Percentiles rank a stretch among this genome's conserved stretches.
These are phyloP conservation scores for Phtheirospermum japonicum DNA, from an alignment of 257 asterid genomes.

Conservation along the genomic window DNA sequence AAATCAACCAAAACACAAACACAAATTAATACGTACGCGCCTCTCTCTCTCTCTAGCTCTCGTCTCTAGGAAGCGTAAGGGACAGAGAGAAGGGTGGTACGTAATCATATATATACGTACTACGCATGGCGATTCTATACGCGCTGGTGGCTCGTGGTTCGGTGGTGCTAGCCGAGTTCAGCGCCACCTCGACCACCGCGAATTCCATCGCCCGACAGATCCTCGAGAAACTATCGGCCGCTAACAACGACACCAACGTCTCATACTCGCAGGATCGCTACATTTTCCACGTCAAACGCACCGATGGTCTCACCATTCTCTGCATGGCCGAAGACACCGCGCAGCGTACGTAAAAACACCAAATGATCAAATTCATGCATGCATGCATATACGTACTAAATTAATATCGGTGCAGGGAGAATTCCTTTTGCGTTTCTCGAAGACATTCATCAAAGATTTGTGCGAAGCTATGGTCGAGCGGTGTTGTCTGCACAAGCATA, in stretches of 20 bases:
- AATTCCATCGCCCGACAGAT: slow-evolving; percentile 85
- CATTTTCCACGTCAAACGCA: slow-evolving; percentile 94
- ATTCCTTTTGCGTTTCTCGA: slow-evolving; percentile 96
- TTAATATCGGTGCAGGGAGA: slow-evolving; percentile 45
- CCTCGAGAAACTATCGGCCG: slow-evolving; percentile 72
- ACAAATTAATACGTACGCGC: neutral
- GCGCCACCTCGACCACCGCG: slow-evolving; percentile 84
- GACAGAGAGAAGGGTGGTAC: slow-evolving; percentile 5
- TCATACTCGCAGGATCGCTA: slow-evolving; percentile 98
- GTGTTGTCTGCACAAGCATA: slow-evolving; percentile 94
- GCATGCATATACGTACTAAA: too few species aligned
- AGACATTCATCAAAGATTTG: slow-evolving; percentile 94
- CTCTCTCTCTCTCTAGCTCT: neutral
- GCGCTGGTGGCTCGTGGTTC: slow-evolving; percentile 98
- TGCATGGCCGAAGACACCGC: slow-evolving; percentile 98
- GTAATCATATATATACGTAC: neutral
- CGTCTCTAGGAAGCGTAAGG: neutral
- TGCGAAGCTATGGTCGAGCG: slow-evolving; percentile 90
- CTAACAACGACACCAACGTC: slow-evolving; percentile 63
- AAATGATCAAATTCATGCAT: too few species aligned
- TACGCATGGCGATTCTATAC: slow-evolving; percentile 74
- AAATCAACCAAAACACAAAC: neutral
- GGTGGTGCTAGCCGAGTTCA: slow-evolving; percentile 85
- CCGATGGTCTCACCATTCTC: slow-evolving; percentile 96
- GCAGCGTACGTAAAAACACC: slow-evolving; percentile 84